A percentile compares a stretch with the other conserved stretches of the same genome.
phyloP scores from a whole-genome alignment of 208 protist species.

The Angomonas desouzai region DNA sequence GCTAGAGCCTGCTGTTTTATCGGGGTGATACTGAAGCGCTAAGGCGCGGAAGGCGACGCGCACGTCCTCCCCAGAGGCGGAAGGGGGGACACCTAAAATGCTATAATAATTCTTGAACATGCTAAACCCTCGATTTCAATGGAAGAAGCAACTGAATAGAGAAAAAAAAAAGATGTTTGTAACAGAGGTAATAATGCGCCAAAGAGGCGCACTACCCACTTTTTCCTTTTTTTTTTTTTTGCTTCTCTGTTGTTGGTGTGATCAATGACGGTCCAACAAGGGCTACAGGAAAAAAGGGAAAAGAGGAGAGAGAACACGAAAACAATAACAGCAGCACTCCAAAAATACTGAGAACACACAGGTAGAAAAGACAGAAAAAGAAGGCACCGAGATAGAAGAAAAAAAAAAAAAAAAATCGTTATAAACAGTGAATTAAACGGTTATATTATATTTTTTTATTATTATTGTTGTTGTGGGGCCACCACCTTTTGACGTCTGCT shows the following conservation, averaged over 20 bases:
- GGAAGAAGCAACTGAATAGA: not conserved
- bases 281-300: not conserved
- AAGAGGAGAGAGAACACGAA: not conserved
- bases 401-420: constrained; percentile 10
- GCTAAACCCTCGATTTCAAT: too few species aligned
- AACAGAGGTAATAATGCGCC: too few species aligned
- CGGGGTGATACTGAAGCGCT: constrained; percentile 74
- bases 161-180: too few species aligned
- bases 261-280: not conserved
- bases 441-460: too few species aligned
- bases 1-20: constrained; percentile 19
- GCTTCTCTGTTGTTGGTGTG: too few species aligned
- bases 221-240: too few species aligned
- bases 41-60: constrained; percentile 57
- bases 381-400: too few species aligned
- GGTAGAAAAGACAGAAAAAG: too few species aligned
- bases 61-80: constrained; percentile 62
- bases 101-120: constrained; percentile 90
- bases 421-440: constrained; percentile 7
- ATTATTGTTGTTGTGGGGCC: too few species aligned
- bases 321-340: not conserved
- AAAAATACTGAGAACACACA: too few species aligned
- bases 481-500: too few species aligned
- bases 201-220: too few species aligned
- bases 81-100: constrained; percentile 45